These are phyloP conservation scores for Lactarius psammicola DNA, from an alignment of 768 basidiomycete genomes.

Conservation along the genomic window DNA sequence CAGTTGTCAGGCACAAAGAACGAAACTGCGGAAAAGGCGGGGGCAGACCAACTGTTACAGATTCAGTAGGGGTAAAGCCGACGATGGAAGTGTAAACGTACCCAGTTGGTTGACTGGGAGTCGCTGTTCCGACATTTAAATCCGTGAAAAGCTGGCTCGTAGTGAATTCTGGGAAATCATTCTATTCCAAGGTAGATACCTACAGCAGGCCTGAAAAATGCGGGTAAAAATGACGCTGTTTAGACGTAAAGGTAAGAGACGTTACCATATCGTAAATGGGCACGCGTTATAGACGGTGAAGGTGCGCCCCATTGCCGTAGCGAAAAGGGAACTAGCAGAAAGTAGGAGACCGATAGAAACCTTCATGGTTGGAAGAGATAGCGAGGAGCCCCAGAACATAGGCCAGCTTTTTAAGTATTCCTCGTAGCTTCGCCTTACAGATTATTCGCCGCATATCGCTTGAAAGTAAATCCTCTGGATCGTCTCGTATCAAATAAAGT, in stretches of 20 bases:
- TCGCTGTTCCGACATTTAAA: slow-evolving; percentile 34
- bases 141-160: slow-evolving; percentile 36
- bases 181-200: slow-evolving; percentile 1
- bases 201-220: slow-evolving; percentile 35
- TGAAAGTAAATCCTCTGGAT: neutral
- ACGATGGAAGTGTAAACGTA: neutral
- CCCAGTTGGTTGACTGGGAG: slow-evolving; percentile 36
- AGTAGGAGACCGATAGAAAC: neutral
- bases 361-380: neutral
- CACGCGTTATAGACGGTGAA: slow-evolving; percentile 45
- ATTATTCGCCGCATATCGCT: neutral
- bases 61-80: neutral
- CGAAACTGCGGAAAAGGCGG: slow-evolving; percentile 32
- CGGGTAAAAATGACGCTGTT: neutral
- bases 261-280: slow-evolving; percentile 46
- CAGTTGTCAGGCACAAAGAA: slow-evolving; percentile 43
- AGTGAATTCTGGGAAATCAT: neutral
- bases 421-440: neutral
- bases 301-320: slow-evolving; percentile 30
- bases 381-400: neutral
- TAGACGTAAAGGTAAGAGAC: slow-evolving; percentile 12
- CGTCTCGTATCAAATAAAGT: too few species aligned
- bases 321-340: neutral
- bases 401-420: neutral
- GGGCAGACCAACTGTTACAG: slow-evolving; percentile 34